phyloP scores from a whole-genome alignment of 2,329 filamentous ascomycete species.

The Talaromyces sp. region DNA sequence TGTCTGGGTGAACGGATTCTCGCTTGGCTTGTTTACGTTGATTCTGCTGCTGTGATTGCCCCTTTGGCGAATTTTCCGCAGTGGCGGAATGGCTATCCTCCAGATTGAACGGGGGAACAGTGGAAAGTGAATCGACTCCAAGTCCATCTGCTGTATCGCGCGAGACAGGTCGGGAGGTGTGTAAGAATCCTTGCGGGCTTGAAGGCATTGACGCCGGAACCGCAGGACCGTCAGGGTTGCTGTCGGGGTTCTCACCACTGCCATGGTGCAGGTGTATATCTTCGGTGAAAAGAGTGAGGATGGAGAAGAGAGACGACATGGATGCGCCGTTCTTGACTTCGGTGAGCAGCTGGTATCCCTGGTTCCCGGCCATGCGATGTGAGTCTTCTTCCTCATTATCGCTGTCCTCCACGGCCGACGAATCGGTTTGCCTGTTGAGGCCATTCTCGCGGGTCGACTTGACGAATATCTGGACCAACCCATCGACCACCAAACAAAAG shows the following conservation, averaged over 20 bases:
- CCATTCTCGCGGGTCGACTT: slow-evolving; percentile 64
- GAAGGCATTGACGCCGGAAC: slow-evolving; percentile 35
- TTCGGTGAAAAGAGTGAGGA: slow-evolving; percentile 94
- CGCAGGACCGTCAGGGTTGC: slow-evolving; percentile 17
- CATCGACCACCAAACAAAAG: slow-evolving; percentile 95
- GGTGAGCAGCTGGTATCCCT: slow-evolving; percentile 89
- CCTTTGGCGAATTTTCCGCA: slow-evolving; percentile 18
- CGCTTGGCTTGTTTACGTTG: slow-evolving; percentile 31
- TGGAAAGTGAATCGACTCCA: slow-evolving; percentile 43
- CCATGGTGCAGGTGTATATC: slow-evolving; percentile 71
- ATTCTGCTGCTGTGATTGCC: slow-evolving; percentile 18
- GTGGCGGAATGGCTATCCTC: slow-evolving; percentile 40
- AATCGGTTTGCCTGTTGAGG: slow-evolving; percentile 35
- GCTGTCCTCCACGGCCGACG: slow-evolving; percentile 47
- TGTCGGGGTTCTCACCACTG: slow-evolving; percentile 49
- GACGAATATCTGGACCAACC: slow-evolving; percentile 94
- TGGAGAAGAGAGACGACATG: slow-evolving; percentile 97
- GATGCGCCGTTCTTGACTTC: slow-evolving; percentile 97
- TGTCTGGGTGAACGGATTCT: slow-evolving; percentile 88
- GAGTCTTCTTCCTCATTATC: slow-evolving; percentile 69
- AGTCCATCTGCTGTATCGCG: slow-evolving; percentile 17
- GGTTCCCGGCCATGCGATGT: slow-evolving; percentile 53
- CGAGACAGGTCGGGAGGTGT: slow-evolving; percentile 23
- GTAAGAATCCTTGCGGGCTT: slow-evolving; percentile 30
- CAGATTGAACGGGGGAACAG: slow-evolving; percentile 70